A percentile compares a stretch with the other conserved stretches of the same genome.
Conservation (phyloP, 805 yeast species). For the Scheffersomyces spartinae region DNA sequence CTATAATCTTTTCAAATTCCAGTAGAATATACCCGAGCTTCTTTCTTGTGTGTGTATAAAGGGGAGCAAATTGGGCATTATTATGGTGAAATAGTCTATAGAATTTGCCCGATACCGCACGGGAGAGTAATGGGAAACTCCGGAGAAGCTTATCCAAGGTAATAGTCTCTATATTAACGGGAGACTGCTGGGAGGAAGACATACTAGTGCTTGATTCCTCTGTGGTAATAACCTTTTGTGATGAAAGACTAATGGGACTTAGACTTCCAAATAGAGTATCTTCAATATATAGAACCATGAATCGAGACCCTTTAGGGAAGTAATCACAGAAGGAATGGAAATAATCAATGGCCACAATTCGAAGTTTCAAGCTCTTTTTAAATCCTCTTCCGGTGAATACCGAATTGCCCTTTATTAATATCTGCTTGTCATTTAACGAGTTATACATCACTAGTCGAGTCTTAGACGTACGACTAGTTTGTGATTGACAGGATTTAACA, state of each 20-base stretch:
- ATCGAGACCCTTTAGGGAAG: slow-evolving; percentile 42
- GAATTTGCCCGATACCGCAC: slow-evolving; percentile 26
- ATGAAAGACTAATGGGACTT: slow-evolving; percentile 1
- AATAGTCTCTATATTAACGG: slow-evolving; percentile 2
- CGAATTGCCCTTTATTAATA: slow-evolving; percentile 42
- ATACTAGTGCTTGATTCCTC: background rate
- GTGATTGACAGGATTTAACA: slow-evolving; percentile 16
- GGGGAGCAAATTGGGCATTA: slow-evolving; percentile 17
- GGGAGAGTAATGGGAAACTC: slow-evolving; percentile 27
- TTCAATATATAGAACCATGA: slow-evolving; percentile 48
- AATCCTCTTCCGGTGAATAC: slow-evolving; percentile 52
- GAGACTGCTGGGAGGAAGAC: background rate
- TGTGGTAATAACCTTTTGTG: background rate
- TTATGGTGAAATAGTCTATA: slow-evolving; percentile 30
- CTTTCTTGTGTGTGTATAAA: slow-evolving; percentile 19
- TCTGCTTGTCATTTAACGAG: slow-evolving; percentile 45
- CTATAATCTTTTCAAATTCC: slow-evolving; percentile 22
- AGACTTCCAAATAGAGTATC: slow-evolving; percentile 38
- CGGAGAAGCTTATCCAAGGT: slow-evolving; percentile 27
- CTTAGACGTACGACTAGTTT: slow-evolving; percentile 7
- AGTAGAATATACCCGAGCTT: slow-evolving; percentile 12
- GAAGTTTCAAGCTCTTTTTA: slow-evolving; percentile 29
- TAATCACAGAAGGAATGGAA: slow-evolving; percentile 48
- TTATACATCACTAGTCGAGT: slow-evolving; percentile 32
- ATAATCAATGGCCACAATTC: slow-evolving; percentile 34